Evolutionary conservation across 257 asterid genomes (phyloP).

Genomic region (Fraxinus quadrangulata): DNA sequence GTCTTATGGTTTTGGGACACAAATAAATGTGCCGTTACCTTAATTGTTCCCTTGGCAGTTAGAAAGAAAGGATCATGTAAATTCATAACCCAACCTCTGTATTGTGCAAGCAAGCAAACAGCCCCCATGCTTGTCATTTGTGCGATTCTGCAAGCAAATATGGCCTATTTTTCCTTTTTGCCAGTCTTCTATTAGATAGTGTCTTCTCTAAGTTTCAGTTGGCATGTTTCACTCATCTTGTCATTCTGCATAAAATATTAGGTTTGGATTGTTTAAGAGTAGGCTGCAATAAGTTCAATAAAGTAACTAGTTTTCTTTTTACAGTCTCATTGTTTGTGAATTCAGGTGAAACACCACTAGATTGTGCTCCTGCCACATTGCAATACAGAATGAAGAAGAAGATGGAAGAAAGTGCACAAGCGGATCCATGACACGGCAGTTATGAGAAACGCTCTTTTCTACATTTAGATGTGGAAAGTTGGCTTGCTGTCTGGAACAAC

Average conservation of each 20-base stretch:
- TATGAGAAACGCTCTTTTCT: conserved; percentile 15
- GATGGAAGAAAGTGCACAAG: conserved; percentile 53
- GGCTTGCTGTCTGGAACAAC: conserved; percentile 23
- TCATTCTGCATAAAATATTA: conserved; percentile 10
- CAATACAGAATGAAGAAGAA: conserved; percentile 89
- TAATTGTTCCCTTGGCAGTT: background rate
- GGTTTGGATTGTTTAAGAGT: conserved; percentile 3
- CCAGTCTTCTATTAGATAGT: conserved; percentile 9
- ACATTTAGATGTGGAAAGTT: conserved; percentile 21
- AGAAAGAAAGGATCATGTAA: background rate
- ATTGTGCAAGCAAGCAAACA: background rate
- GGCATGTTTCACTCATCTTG: conserved; percentile 6
- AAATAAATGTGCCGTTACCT: background rate
- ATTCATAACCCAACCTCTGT: background rate
- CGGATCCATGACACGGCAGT: conserved; percentile 24
- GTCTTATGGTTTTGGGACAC: background rate
- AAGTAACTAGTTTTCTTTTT: conserved; percentile 14
- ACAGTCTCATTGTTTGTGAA: conserved; percentile 16
- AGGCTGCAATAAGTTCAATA: background rate
- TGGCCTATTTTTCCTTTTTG: conserved; percentile 4
- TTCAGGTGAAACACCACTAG: conserved; percentile 93
- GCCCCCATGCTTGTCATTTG: conserved; percentile 15
- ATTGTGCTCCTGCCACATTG: conserved; percentile 95
- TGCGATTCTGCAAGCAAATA: conserved; percentile 16
- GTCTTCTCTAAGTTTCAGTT: conserved; percentile 1